A percentile compares a stretch with the other conserved stretches of the same genome.
These are phyloP conservation scores for Coniochaeta ligniaria DNA, from an alignment of 2,329 filamentous ascomycete species.

Conservation along the genomic window DNA sequence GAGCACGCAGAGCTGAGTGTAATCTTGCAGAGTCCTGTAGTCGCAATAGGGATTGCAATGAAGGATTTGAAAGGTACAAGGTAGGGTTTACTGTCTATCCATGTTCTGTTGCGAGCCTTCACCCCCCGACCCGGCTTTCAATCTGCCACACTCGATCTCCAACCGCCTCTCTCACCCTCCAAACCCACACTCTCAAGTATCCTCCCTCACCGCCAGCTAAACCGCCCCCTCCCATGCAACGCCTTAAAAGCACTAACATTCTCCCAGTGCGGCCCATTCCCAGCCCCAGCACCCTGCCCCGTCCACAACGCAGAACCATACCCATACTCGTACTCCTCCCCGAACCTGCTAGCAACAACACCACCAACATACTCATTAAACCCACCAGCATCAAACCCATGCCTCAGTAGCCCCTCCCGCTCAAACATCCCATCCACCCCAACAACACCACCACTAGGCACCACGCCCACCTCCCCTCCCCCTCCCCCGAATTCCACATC, in stretches of 20 bases:
- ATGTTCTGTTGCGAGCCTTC: neutral
- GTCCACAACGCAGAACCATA: neutral
- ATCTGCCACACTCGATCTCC: neutral
- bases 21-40: neutral
- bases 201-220: constrained; percentile 1
- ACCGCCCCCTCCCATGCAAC: neutral
- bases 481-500: neutral
- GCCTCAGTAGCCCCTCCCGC: neutral
- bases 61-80: neutral
- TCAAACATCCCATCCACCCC: neutral
- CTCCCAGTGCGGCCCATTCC: neutral
- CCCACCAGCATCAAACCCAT: neutral
- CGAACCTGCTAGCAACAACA: neutral
- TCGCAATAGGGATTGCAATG: neutral
- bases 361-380: neutral
- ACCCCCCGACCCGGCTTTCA: neutral
- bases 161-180: neutral
- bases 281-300: neutral
- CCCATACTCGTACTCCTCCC: neutral
- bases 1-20: neutral
- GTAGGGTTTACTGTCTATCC: neutral
- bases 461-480: neutral
- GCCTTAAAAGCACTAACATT: neutral
- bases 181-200: neutral
- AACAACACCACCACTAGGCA: neutral